phyloP scores from a whole-genome alignment of 2,329 filamentous ascomycete species.

The Xylaria sp. region DNA sequence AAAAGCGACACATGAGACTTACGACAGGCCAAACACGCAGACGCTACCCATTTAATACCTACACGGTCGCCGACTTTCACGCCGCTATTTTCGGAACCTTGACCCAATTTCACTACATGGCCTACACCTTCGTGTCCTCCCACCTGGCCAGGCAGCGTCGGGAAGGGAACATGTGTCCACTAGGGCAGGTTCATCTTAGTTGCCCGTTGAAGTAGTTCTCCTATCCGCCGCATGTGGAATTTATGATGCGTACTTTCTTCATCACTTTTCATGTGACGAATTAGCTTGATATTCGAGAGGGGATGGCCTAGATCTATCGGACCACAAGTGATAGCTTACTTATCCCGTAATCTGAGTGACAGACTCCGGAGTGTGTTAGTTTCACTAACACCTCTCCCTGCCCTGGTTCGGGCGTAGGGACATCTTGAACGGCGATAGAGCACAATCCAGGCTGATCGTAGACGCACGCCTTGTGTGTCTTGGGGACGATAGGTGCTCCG shows the following conservation, averaged over 20 bases:
- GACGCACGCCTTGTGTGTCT: slow-evolving; percentile 39
- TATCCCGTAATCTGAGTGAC: slow-evolving; percentile 38
- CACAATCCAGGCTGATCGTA: slow-evolving; percentile 36
- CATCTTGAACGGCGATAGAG: slow-evolving; percentile 35
- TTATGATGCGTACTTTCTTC: slow-evolving; percentile 29
- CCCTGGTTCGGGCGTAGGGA: slow-evolving; percentile 36
- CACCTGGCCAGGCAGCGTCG: slow-evolving; percentile 30
- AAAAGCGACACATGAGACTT: slow-evolving; percentile 3
- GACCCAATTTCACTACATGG: slow-evolving; percentile 34
- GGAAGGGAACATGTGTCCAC: slow-evolving; percentile 29
- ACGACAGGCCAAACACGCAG: slow-evolving; percentile 37
- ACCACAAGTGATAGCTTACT: slow-evolving; percentile 21
- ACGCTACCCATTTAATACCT: slow-evolving; percentile 39
- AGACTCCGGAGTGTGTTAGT: slow-evolving; percentile 40
- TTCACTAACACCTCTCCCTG: slow-evolving; percentile 38
- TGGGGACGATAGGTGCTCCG: slow-evolving; percentile 18
- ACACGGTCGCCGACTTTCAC: slow-evolving; percentile 39
- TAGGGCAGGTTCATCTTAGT: slow-evolving; percentile 1
- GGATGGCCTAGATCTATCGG: not conserved
- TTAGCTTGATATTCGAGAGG: slow-evolving; percentile 13
- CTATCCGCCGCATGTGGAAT: not conserved
- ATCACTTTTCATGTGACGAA: slow-evolving; percentile 26
- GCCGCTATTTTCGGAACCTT: slow-evolving; percentile 25
- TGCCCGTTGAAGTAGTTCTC: not conserved
- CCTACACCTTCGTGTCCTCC: slow-evolving; percentile 40